phyloP scores from a whole-genome alignment of 345 rosid genomes.

The Cochlearia excelsa region DNA sequence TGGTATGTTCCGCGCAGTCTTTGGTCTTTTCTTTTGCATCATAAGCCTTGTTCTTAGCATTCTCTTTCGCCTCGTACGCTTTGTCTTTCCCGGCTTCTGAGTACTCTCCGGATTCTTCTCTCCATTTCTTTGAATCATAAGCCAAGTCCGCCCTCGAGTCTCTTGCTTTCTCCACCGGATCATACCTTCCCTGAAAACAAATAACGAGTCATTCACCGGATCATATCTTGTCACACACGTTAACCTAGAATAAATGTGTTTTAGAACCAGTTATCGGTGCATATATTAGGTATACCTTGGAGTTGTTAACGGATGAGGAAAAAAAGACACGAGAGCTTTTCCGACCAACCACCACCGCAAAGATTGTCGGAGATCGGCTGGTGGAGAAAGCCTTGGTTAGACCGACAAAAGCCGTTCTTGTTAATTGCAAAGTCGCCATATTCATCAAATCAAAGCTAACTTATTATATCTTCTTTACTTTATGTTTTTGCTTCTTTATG shows the following conservation, averaged over 20 bases:
- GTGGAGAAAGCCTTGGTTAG: slow-evolving; percentile 17
- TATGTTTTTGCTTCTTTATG: not conserved
- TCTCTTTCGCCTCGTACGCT: not conserved
- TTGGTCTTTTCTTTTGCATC: slow-evolving; percentile 1
- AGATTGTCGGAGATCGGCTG: slow-evolving; percentile 29
- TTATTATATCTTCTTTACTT: no score
- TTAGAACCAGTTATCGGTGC: not conserved
- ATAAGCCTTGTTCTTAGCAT: slow-evolving; percentile 21
- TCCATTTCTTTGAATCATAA: slow-evolving; percentile 38
- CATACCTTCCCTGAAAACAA: slow-evolving; percentile 27
- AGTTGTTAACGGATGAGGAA: slow-evolving; percentile 31
- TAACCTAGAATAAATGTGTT: not conserved
- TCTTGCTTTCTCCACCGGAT: slow-evolving; percentile 32
- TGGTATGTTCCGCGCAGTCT: slow-evolving; percentile 14
- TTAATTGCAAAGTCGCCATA: slow-evolving; percentile 34
- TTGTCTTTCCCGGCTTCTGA: slow-evolving; percentile 19
- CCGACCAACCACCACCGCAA: slow-evolving; percentile 30
- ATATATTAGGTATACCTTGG: slow-evolving; percentile 14
- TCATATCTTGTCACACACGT: not conserved
- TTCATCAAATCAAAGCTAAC: slow-evolving; percentile 14
- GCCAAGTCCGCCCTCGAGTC: slow-evolving; percentile 38
- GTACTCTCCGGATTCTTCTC: slow-evolving; percentile 32
- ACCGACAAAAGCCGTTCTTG: slow-evolving; percentile 22
- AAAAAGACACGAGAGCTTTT: slow-evolving; percentile 31
- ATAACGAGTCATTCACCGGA: not conserved